These are phyloP conservation scores for Cordyceps pruinosa DNA, from an alignment of 2,329 filamentous ascomycete species.

Conservation along the genomic window DNA sequence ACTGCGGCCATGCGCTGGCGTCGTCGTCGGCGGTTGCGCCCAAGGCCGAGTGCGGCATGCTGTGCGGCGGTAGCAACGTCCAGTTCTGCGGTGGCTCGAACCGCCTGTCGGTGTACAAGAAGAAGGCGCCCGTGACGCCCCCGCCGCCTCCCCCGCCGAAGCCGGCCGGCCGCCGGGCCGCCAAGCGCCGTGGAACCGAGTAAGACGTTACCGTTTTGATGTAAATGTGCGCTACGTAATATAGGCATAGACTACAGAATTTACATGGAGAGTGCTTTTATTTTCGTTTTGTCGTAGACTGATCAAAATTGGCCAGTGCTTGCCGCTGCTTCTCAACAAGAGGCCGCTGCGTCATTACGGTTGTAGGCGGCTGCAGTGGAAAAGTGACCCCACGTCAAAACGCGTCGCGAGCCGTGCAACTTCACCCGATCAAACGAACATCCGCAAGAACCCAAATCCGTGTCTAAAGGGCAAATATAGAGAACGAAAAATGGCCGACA, in stretches of 20 bases:
- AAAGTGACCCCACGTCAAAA: background rate
- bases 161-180: too few relatives aligned
- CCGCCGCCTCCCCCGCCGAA: background rate
- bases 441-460: too few relatives aligned
- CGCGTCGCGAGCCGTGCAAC: background rate
- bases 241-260: background rate
- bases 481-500: constrained; percentile 27
- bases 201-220: background rate
- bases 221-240: background rate
- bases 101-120: constrained; percentile 30
- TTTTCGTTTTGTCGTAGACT: too few relatives aligned
- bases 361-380: background rate
- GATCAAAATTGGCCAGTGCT: too few relatives aligned
- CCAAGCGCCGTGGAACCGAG: background rate
- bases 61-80: constrained; percentile 30
- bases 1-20: constrained; percentile 27
- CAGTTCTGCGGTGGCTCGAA: constrained; percentile 36
- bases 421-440: background rate
- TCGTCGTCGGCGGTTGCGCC: constrained; percentile 23
- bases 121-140: constrained; percentile 15
- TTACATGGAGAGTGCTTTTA: background rate
- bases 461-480: too few relatives aligned
- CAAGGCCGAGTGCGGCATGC: constrained; percentile 32
- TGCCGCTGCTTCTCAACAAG: background rate
- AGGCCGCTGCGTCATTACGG: too few relatives aligned